Conservation (phyloP, 1,139 yeast species). For the Candida sp. region DNA sequence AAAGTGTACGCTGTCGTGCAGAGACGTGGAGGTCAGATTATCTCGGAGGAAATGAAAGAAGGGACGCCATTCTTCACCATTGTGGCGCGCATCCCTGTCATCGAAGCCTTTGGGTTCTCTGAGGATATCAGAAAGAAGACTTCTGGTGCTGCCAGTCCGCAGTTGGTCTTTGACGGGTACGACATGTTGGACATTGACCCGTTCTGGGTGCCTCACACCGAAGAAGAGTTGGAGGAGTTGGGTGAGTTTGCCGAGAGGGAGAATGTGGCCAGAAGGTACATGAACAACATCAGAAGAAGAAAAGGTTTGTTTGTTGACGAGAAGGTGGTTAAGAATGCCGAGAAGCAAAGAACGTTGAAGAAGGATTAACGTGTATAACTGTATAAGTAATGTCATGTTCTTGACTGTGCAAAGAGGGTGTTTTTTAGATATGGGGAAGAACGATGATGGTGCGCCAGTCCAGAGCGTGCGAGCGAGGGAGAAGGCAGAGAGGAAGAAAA, state of each 20-base stretch:
- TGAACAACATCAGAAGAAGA: constrained; percentile 80
- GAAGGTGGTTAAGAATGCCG: constrained; percentile 89
- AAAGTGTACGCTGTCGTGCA: constrained; percentile 96
- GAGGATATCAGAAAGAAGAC: constrained; percentile 94
- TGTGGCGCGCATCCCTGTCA: constrained; percentile 86
- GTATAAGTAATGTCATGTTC: not conserved
- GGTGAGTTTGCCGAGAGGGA: constrained; percentile 96
- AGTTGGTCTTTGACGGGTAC: constrained; percentile 87
- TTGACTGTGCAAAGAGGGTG: not conserved
- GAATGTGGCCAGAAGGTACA: constrained; percentile 85
- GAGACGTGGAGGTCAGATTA: constrained; percentile 81
- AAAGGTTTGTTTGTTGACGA: constrained; percentile 93
- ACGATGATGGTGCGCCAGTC: not conserved
- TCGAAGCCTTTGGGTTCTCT: constrained; percentile 96
- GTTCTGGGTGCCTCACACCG: constrained; percentile 99
- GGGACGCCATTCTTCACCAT: constrained; percentile 97
- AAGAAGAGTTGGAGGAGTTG: constrained; percentile 90
- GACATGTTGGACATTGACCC: constrained; percentile 92
- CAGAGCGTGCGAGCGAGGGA: not conserved
- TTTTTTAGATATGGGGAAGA: not conserved
- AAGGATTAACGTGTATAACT: constrained; percentile 39
- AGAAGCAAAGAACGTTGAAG: constrained; percentile 87
- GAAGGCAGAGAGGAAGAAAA: not conserved
- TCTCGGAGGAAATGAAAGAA: constrained; percentile 95
- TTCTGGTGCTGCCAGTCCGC: constrained; percentile 98